Percentiles rank a stretch among this genome's conserved stretches.
Conservation (phyloP, 169 alveolate species). For the Cryptosporidium tyzzeri region DNA sequence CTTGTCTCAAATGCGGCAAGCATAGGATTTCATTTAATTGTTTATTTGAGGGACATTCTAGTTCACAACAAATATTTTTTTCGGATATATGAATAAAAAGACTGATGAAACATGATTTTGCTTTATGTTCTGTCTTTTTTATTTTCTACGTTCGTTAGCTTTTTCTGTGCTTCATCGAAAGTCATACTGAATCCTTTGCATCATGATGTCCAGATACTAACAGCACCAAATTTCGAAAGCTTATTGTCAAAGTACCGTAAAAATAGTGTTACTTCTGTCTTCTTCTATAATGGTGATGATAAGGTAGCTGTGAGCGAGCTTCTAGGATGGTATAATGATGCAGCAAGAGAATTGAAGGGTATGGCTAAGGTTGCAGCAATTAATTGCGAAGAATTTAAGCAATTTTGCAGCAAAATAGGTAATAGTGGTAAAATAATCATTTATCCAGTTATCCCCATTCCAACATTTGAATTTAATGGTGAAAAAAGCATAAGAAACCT, state of each 20-base stretch:
- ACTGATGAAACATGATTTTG: conserved; percentile 2
- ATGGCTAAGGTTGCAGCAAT: conserved; percentile 86
- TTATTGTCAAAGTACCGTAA: conserved; percentile 80
- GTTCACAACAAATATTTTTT: not conserved
- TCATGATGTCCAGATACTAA: conserved; percentile 63
- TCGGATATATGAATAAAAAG: not conserved
- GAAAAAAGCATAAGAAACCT: conserved; percentile 77
- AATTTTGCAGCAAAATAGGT: conserved; percentile 83
- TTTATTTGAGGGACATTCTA: conserved; percentile 2
- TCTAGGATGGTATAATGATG: conserved; percentile 81
- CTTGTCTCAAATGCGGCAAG: conserved; percentile 46
- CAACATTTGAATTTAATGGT: conserved; percentile 81
- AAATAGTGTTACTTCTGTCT: conserved; percentile 83
- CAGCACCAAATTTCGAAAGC: conserved; percentile 79
- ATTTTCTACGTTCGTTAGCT: not conserved
- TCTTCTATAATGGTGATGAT: conserved; percentile 82
- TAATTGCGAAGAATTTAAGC: conserved; percentile 83
- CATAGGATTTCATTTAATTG: not conserved
- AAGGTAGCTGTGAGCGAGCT: conserved; percentile 76
- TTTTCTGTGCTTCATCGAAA: not conserved
- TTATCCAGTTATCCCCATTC: conserved; percentile 88
- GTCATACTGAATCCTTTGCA: conserved; percentile 55
- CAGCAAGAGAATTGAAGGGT: conserved; percentile 87
- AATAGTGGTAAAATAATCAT: conserved; percentile 82
- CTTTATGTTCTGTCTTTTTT: not conserved